These are phyloP conservation scores for Erigeron canadensis DNA, from an alignment of 129 eudicot species.

Conservation along the genomic window DNA sequence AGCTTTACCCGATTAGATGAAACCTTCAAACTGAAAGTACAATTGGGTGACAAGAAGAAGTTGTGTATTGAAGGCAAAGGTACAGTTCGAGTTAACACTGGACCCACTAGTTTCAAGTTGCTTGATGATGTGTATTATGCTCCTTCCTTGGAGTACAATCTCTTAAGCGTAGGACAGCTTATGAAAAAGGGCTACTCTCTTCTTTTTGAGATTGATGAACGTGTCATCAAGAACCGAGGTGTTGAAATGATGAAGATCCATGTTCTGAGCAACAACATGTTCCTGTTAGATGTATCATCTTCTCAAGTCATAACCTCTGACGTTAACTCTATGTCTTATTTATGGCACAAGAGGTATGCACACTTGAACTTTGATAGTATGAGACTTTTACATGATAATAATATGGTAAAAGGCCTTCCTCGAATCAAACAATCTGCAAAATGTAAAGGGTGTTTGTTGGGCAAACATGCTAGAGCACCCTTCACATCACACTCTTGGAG, in stretches of 20 bases:
- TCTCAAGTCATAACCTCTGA: not conserved
- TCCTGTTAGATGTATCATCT: not conserved
- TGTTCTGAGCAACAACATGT: not conserved
- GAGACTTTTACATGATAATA: not conserved
- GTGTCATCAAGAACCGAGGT: not conserved
- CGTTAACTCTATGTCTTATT: not conserved
- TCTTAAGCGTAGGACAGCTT: not conserved
- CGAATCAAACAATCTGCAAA: slow-evolving; percentile 12
- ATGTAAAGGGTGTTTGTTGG: slow-evolving; percentile 29
- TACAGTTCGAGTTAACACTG: not conserved
- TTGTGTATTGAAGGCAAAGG: not conserved
- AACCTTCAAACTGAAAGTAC: not conserved
- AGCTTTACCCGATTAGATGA: not conserved
- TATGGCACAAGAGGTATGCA: slow-evolving; percentile 16
- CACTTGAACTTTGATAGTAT: slow-evolving; percentile 2
- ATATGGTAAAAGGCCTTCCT: slow-evolving; percentile 13
- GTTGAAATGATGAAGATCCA: not conserved
- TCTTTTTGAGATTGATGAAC: not conserved
- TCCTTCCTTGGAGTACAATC: not conserved
- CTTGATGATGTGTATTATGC: not conserved
- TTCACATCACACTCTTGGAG: not conserved
- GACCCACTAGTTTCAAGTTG: not conserved
- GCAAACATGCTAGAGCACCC: slow-evolving; percentile 21
- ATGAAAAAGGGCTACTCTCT: not conserved
- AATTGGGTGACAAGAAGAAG: not conserved